Percentiles rank a stretch among this genome's conserved stretches.
phyloP scores from a whole-genome alignment of 768 basidiomycete species.

The Lyophyllum atratum region DNA sequence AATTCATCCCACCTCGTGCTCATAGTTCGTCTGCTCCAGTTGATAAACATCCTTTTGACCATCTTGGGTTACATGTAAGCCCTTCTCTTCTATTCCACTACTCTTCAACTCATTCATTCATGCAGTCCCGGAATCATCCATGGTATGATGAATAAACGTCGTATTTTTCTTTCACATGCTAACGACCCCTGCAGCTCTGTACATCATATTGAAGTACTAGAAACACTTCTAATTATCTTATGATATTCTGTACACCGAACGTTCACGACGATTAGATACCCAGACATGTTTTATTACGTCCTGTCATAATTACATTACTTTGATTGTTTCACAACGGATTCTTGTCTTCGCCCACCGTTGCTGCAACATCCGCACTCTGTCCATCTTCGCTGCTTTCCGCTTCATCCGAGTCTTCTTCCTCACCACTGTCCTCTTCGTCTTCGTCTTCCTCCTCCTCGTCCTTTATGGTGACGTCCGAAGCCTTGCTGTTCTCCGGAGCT shows the following conservation, averaged over 20 bases:
- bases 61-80: slow-evolving; percentile 76
- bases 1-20: slow-evolving; percentile 7
- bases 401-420: slow-evolving; percentile 16
- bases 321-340: not conserved
- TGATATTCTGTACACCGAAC: not conserved
- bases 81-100: not conserved
- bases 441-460: slow-evolving; percentile 13
- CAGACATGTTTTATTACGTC: not conserved
- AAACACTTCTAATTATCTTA: not conserved
- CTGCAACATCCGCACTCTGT: not conserved
- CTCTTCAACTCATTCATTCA: slow-evolving; percentile 13
- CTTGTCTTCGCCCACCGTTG: not conserved
- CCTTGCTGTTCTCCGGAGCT: not conserved
- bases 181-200: slow-evolving; percentile 53
- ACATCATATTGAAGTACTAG: slow-evolving; percentile 81
- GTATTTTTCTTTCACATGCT: slow-evolving; percentile 12
- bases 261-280: slow-evolving; percentile 14
- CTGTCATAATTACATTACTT: not conserved
- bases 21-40: slow-evolving; percentile 20
- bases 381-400: not conserved
- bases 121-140: slow-evolving; percentile 78
- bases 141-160: slow-evolving; percentile 33
- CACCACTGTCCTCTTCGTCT: slow-evolving; percentile 21
- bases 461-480: not conserved
- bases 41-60: slow-evolving; percentile 82